A percentile compares a stretch with the other conserved stretches of the same genome.
These are phyloP conservation scores for Przewalskia tangutica DNA, from an alignment of 257 asterid species.

Conservation along the genomic window DNA sequence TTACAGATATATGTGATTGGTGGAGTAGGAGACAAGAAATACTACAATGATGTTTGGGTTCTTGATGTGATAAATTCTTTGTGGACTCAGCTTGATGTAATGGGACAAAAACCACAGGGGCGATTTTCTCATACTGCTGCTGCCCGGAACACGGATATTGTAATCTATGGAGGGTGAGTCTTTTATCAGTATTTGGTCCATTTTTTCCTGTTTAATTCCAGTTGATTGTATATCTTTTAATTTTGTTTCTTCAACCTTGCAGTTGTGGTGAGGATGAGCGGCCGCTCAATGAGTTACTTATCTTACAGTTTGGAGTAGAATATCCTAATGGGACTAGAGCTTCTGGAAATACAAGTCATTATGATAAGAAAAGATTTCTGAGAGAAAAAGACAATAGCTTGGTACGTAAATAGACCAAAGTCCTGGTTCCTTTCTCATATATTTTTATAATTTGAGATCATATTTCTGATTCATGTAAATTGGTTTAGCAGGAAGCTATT, in stretches of 20 bases:
- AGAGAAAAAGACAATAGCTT: conserved; percentile 19
- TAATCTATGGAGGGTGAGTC: conserved; percentile 81
- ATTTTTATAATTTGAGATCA: background rate
- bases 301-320: conserved; percentile 44
- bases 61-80: conserved; percentile 49
- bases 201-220: background rate
- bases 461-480: background rate
- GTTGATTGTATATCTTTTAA: background rate
- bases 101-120: conserved; percentile 55
- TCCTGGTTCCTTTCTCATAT: background rate
- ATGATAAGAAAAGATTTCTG: conserved; percentile 27
- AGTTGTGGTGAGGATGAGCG: conserved; percentile 98
- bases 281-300: conserved; percentile 70
- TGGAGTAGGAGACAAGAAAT: conserved; percentile 82
- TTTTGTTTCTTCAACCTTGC: conserved; percentile 4
- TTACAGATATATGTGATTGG: conserved; percentile 69
- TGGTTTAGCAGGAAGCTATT: background rate
- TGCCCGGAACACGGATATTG: conserved; percentile 45
- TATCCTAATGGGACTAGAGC: conserved; percentile 9
- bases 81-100: conserved; percentile 56
- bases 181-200: background rate
- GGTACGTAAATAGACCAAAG: background rate
- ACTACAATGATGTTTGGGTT: conserved; percentile 75
- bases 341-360: conserved; percentile 19
- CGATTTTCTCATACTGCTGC: conserved; percentile 88